Evolutionary conservation across 345 rosid species (phyloP), one percentile per base, ranked within the genome.

Genomic region (Syzygium oleosum): DNA sequence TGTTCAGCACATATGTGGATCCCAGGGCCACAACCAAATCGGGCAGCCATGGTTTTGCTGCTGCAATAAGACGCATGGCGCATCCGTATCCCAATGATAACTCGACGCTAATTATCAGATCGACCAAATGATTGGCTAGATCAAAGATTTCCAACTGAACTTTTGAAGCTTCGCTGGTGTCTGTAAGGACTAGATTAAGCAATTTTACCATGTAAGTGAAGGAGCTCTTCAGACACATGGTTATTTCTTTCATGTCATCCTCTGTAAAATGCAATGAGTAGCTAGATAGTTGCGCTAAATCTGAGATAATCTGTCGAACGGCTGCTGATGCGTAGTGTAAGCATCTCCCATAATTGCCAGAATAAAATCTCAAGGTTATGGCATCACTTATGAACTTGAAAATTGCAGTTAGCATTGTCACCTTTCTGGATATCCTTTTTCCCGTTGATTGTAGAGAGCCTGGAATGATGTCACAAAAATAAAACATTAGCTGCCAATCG

Each of bases 1-100:
- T 89, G 68, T 90, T 83, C 34, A 91, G 90, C 88, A 94, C 86
- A 88, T 93, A 89, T 56, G 90, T 87, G 85, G 92, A 94, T 80
- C 95, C 99, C 87, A 98, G 87, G 86, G 95, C 96, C 87, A 98
- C 94, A 92, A 95, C 88, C 91, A 96, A 86, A 94, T 98, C 99
- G 68, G 99, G 98, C 88, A 98, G 89, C 98, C 99, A 98, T 77
- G 95, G 91, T 91, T 91, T 96, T 65, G 92, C 91, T 85, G 89
- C 94, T 63, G 95, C 89, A 85, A 94, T 73, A 88, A 96, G 89
- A 52, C 93, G 92, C 56, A 91, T 90, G 43, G 97, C 96, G 21
- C 87, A 92, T 78, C 89, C 90, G 27, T 94, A 92, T 58, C 98
- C 93, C 88, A 93, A 19, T 77, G 88, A 88, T 86, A 87, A 59